phyloP scores from a whole-genome alignment of 345 rosid genomes.

The Theobroma cacao region DNA sequence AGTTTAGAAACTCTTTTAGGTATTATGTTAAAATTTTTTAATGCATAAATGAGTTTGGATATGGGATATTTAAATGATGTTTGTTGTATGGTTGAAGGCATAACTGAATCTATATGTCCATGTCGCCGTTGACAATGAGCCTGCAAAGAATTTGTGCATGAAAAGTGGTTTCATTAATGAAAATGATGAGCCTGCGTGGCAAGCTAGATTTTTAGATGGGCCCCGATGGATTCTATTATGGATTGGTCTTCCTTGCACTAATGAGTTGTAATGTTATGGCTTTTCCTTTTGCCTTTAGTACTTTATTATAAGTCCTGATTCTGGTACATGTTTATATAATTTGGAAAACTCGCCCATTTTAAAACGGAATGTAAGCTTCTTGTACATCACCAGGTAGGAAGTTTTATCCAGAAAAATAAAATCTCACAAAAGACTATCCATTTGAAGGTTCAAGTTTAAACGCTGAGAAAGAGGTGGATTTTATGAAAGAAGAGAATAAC shows the following conservation, averaged over 20 bases:
- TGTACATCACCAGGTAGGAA: not conserved
- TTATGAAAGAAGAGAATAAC: too few relatives aligned
- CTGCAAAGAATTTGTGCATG: conserved; percentile 73
- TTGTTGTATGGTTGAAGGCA: conserved; percentile 41
- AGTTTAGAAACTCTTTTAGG: too few relatives aligned
- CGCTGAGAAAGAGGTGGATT: too few relatives aligned
- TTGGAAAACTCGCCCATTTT: not conserved
- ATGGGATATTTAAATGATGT: not conserved
- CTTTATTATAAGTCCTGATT: not conserved
- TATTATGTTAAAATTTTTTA: too few relatives aligned
- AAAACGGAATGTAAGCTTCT: conserved; percentile 16
- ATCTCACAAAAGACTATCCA: not conserved
- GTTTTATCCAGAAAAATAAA: not conserved
- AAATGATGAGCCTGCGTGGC: conserved; percentile 89
- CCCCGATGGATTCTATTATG: conserved; percentile 78
- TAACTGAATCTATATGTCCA: conserved; percentile 90
- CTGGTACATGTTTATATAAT: not conserved
- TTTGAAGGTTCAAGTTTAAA: too few relatives aligned
- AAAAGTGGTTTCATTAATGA: conserved; percentile 73
- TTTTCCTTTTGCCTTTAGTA: not conserved
- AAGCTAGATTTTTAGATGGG: conserved; percentile 80
- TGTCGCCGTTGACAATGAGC: conserved; percentile 75
- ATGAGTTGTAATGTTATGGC: conserved; percentile 22
- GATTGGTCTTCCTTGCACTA: conserved; percentile 42
- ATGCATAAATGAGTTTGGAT: too few relatives aligned